Conservation (phyloP, 2,329 filamentous ascomycete species). For the Colletotrichum cordylinicola region DNA sequence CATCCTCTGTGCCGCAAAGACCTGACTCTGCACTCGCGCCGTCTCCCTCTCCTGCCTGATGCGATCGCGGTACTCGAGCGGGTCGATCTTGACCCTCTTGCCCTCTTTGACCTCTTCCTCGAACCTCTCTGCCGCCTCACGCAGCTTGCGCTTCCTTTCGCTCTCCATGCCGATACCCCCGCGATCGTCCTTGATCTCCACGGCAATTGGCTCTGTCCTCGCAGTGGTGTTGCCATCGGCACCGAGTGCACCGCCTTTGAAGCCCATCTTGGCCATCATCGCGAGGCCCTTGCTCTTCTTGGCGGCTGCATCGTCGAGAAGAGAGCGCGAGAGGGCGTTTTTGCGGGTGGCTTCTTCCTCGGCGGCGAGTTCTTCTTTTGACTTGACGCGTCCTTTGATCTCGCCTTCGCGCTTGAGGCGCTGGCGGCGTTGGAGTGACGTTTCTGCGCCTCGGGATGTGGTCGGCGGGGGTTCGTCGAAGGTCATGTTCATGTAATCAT, state of each 20-base stretch:
- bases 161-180: slow-evolving; percentile 85
- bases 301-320: slow-evolving; percentile 63
- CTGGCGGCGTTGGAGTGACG: slow-evolving; percentile 59
- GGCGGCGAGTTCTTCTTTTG: slow-evolving; percentile 82
- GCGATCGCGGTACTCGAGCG: slow-evolving; percentile 75
- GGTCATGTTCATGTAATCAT: slow-evolving; percentile 98
- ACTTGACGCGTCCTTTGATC: slow-evolving; percentile 71
- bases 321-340: slow-evolving; percentile 74
- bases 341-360: slow-evolving; percentile 77
- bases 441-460: slow-evolving; percentile 40
- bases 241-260: slow-evolving; percentile 79
- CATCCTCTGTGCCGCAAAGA: slow-evolving; percentile 81
- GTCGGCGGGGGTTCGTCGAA: slow-evolving; percentile 71
- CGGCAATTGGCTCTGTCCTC: slow-evolving; percentile 72
- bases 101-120: slow-evolving; percentile 46
- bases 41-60: slow-evolving; percentile 74
- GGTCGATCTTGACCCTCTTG: slow-evolving; percentile 69
- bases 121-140: slow-evolving; percentile 63
- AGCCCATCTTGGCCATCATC: slow-evolving; percentile 98
- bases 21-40: slow-evolving; percentile 69
- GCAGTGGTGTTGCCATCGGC: slow-evolving; percentile 49
- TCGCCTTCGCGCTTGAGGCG: slow-evolving; percentile 68
- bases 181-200: slow-evolving; percentile 79
- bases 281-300: slow-evolving; percentile 84
- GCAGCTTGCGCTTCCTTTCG: slow-evolving; percentile 79